Evolutionary conservation across 805 yeast species (phyloP).

Genomic region (Pichia kluyveri): DNA sequence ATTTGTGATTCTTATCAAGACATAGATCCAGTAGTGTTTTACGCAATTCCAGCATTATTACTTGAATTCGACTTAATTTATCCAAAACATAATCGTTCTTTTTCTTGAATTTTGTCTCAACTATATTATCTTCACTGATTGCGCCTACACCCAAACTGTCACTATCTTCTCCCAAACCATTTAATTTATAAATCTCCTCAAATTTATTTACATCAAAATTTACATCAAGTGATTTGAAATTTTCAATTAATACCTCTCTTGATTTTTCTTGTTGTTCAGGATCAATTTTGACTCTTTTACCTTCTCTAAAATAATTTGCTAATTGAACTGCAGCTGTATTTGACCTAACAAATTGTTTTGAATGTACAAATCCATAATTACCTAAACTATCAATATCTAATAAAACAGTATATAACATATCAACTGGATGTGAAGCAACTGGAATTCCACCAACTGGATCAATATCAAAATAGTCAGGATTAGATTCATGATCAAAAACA

Average conservation of each 20-base stretch:
- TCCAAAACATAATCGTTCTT: slow-evolving; percentile 19
- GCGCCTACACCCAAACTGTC: neutral
- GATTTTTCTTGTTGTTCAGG: slow-evolving; percentile 1
- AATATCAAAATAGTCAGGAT: neutral
- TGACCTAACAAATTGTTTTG: slow-evolving; percentile 10
- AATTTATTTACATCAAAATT: slow-evolving; percentile 6
- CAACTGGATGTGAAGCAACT: slow-evolving; percentile 14
- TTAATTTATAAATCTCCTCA: neutral
- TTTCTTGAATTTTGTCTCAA: slow-evolving; percentile 16
- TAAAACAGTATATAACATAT: slow-evolving; percentile 14
- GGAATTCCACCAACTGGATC: slow-evolving; percentile 7
- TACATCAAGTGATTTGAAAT: slow-evolving; percentile 14
- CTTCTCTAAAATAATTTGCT: slow-evolving; percentile 17
- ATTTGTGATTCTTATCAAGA: slow-evolving; percentile 33
- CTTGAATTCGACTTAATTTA: slow-evolving; percentile 17
- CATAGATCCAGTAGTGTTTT: slow-evolving; percentile 26
- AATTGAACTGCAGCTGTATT: slow-evolving; percentile 14
- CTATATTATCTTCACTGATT: slow-evolving; percentile 4
- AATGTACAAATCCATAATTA: slow-evolving; percentile 14
- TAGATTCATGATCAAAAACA: neutral
- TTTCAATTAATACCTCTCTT: slow-evolving; percentile 7
- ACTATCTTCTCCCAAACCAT: neutral
- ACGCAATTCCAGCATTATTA: slow-evolving; percentile 24
- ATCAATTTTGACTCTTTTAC: slow-evolving; percentile 7
- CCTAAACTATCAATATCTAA: slow-evolving; percentile 11